These are phyloP conservation scores for barley (Hordeum vulgare) DNA, from an alignment of 176 grass and related monocot genomes.

Conservation along the genomic window DNA sequence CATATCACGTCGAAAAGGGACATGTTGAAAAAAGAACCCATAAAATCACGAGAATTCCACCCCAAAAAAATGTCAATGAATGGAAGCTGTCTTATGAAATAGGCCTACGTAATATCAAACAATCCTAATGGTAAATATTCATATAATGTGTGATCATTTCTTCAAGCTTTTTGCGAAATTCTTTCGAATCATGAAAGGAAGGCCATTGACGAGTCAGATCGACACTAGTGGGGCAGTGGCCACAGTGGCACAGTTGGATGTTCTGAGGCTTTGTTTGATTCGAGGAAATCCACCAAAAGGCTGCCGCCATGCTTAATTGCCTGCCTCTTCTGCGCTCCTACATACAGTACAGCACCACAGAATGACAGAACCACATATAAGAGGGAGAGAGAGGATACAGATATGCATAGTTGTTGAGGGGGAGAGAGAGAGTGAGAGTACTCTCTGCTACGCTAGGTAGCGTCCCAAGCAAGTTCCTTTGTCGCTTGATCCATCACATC, in stretches of 20 bases:
- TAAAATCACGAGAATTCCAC: not conserved
- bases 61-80: not conserved
- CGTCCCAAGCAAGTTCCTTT: not conserved
- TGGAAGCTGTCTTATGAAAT: not conserved
- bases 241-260: not conserved
- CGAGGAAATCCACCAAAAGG: not conserved
- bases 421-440: not conserved
- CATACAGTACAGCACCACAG: not conserved
- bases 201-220: not conserved
- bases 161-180: not conserved
- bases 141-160: not conserved
- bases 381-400: not conserved
- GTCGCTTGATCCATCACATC: conserved; percentile 6
- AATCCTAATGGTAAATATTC: not conserved
- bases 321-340: not conserved
- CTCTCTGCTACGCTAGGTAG: not conserved
- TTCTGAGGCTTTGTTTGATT: not conserved
- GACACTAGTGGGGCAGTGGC: not conserved
- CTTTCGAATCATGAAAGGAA: not conserved
- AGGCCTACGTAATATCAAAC: not conserved
- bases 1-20: not conserved
- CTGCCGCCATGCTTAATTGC: not conserved
- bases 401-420: too few relatives aligned
- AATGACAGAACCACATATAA: not conserved
- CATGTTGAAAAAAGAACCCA: not conserved